phyloP scores from a whole-genome alignment of 768 basidiomycete genomes.

The Lyophyllum decastes region DNA sequence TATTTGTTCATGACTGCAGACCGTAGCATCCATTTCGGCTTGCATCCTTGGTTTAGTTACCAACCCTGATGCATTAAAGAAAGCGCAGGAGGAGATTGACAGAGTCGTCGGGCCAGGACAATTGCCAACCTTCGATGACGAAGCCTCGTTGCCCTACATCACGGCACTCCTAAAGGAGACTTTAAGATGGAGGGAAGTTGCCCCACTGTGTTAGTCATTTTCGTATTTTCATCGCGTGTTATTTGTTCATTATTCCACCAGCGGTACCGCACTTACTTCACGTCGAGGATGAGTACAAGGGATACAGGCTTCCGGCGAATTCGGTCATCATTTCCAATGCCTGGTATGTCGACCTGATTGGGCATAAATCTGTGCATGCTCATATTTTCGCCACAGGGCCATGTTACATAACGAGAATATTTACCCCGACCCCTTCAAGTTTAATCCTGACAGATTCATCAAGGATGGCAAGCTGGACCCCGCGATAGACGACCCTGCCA shows the following conservation, averaged over 20 bases:
- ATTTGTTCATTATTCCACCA: constrained; percentile 7
- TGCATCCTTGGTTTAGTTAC: constrained; percentile 32
- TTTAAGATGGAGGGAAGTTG: constrained; percentile 27
- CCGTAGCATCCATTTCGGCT: constrained; percentile 19
- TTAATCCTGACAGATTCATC: constrained; percentile 41
- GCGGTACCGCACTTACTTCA: constrained; percentile 30
- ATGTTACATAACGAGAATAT: constrained; percentile 31
- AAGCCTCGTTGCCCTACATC: constrained; percentile 29
- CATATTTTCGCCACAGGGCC: constrained; percentile 25
- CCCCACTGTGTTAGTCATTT: constrained; percentile 22
- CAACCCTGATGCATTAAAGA: constrained; percentile 26
- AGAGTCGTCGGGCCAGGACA: constrained; percentile 25
- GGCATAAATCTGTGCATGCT: neutral
- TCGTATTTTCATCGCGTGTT: neutral
- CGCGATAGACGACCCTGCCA: constrained; percentile 16
- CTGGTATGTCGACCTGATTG: constrained; percentile 20
- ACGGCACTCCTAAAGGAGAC: constrained; percentile 33
- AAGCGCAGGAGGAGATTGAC: constrained; percentile 34
- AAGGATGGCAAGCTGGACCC: constrained; percentile 22
- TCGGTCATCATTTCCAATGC: constrained; percentile 29
- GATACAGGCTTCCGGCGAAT: constrained; percentile 34
- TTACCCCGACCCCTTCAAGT: constrained; percentile 32
- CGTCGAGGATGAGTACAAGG: constrained; percentile 35
- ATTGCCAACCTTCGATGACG: constrained; percentile 32
- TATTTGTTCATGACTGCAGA: constrained; percentile 15